Base-by-base conservation (phyloP, 306 rosid species). In the Urtica urens region DNA sequence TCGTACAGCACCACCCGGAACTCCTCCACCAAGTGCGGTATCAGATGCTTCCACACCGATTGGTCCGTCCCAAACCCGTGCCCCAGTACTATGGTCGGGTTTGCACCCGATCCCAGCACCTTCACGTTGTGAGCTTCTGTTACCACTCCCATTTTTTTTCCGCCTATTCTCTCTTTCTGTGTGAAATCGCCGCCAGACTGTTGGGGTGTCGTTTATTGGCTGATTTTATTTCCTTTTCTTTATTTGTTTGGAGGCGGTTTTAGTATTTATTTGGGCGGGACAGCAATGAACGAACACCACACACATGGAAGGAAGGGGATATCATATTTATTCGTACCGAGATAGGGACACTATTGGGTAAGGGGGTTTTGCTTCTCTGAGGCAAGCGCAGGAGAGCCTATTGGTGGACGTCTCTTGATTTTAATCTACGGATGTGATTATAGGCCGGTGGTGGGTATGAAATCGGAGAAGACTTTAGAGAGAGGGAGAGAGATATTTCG, bases 61-160 rank as follows among this genome's bases (percentile, higher is more conserved):
- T 86, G 96, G 17, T 86, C 96, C 1, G 96, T 82, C 13, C 96
- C 96, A 23, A 82, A 79, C 18, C 96, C 96, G 15, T 82, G 93
- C 31, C 76, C 96, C 1, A 86, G 66, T 20, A 82, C 78, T 14
- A 79, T 41, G 18, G 20, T 14, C 45, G 51, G 75, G 4, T 5
- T 16, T 0, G 58, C 27, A 1, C 87, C 85, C 4, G 61, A 60
- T 12, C 96, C 93, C 23, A 82, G 2, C 6, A 82, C 49, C 60
- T 70, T 75, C 56, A 82, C 79, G 78, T 86, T 86, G 57, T 86
- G 96, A 20, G 90, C 96, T 42, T 86, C 81, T 19, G 69, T 76
- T 0, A 64, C 96, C 17, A 77, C 63, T 21, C 96, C 96, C 96
- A 81, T 81, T 41, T 3, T 28, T 7, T 18, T 10, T 2, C 12